Conservation (phyloP, 176 grass and related monocot genomes). For the Poa pratensis region DNA sequence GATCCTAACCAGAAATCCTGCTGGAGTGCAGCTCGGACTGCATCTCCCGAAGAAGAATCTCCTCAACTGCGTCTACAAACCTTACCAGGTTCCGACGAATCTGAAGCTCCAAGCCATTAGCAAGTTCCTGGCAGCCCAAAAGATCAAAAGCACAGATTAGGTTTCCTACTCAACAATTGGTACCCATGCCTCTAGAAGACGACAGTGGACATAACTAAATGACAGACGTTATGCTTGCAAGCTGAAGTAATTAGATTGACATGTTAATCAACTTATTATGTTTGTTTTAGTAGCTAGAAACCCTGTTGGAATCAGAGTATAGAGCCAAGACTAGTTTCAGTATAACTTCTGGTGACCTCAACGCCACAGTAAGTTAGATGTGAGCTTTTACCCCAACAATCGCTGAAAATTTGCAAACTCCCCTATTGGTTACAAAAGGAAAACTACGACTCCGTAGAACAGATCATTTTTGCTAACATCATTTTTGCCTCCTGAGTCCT, state of each 20-base stretch:
- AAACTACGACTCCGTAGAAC: neutral
- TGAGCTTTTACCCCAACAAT: neutral
- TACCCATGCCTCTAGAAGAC: conserved; percentile 1
- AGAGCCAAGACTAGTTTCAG: neutral
- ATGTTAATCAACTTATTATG: neutral
- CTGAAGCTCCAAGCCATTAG: conserved; percentile 65
- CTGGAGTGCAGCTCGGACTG: conserved; percentile 43
- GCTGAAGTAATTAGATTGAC: neutral
- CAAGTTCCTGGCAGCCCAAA: conserved; percentile 59
- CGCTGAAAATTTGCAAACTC: neutral
- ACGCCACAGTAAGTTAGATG: too few species aligned
- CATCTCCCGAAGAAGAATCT: conserved; percentile 72
- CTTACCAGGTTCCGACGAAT: conserved; percentile 63
- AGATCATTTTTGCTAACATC: neutral
- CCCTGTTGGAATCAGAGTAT: too few species aligned
- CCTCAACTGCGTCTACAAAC: conserved; percentile 80
- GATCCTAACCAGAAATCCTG: conserved; percentile 17
- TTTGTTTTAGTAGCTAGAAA: neutral
- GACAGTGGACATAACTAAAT: neutral
- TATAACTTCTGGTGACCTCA: neutral
- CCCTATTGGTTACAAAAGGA: neutral
- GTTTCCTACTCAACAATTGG: neutral
- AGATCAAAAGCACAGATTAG: neutral
- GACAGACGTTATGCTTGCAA: too few species aligned
- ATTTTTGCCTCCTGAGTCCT: neutral